Evolutionary conservation across 495 filamentous ascomycete genomes (phyloP), one percentile per base, ranked within the genome.

Genomic region (Talaromyces ruber): DNA sequence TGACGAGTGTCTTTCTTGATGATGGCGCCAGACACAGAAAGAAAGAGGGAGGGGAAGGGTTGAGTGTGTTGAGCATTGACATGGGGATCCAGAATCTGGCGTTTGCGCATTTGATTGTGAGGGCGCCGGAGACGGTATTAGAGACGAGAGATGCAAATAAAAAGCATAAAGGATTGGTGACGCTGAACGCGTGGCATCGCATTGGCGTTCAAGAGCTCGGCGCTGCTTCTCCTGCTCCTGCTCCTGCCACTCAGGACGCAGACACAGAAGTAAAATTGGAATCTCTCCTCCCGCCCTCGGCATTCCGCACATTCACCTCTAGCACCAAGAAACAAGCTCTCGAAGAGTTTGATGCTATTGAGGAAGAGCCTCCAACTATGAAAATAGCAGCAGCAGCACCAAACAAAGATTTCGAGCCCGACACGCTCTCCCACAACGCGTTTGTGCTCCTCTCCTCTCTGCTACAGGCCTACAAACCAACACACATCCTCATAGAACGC

Each of bases 81-180:
- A 86, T 97, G 82, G 91, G 92, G 50, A 86, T 97, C 67, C 83
- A 84, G 47, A 95, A 94, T 74, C 76, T 96, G 16, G 93, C 91
- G 14, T 91, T 87, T 65, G 74, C 76, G 37, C 70, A 76, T 71
- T 53, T 79, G n/a, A 29, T 64, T 0, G 66, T 77, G 16, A 63
- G 66, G 2, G 28, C 24, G 25, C 2, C 39, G 12, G 37, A 29
- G 4, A 1, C 4, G 9, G 0, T 12, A 21, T 12, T 26, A 11
- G 29, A 2, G 5, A 26, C 24, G 21, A 14, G 8, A 7, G 18
- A 2, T 28, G 14, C 5, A 50, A 0, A n/a, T 32, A 24, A 30
- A 4, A 28, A 18, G 16, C 32, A 34, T 0, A 39, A 28, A 51
- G 32, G 32, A 43, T 53, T 53, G 12, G 51, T 62, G 2, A 63